Evolutionary conservation across 2,329 filamentous ascomycete genomes (phyloP), one percentile per base, ranked within the genome.

Genomic region (Nannizziopsis barbatae): DNA sequence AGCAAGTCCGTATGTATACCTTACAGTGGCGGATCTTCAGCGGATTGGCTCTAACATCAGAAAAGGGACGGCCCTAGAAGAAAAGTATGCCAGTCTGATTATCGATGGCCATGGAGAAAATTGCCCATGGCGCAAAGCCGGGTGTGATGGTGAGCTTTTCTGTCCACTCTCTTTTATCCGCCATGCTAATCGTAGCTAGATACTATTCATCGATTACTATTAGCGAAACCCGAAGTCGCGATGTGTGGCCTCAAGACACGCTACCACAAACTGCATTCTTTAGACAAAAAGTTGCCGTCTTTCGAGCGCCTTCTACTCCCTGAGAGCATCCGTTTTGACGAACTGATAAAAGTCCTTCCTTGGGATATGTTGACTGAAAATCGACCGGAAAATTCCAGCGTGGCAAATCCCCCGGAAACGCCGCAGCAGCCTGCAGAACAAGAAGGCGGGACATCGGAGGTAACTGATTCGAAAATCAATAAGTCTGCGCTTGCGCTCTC

Each of bases 71-170:
- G 83, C 79, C 12, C 70, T 96, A 45, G 81, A 92, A 6, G 77
- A 84, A 40, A 82, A 83, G 59, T 95, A 94, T 61, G 73, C 72
- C 17, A 78, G 80, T 44, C 71, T 90, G 51, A 82, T 95, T 45
- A 68, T 84, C 11, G 74, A 79, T 18, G 84, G 81, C 1, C 90
- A 98, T 62, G 76, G 81, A 22, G 81, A 87, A 45, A 81, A 80
- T 53, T 98, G 90, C 61, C 72, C 92, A 14, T 98, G 90, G 92
- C 79, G 80, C 57, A 84, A 80, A 62, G 80, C 80, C 51, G 88
- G 87, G n/a, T 95, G 89, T 62, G 88, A 94, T 65, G 81, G 84
- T 86, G 71, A 20, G 52, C 70, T 18, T 40, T 30, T 11, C 7
- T 35, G 11, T 33, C 12, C 12, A 10, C 20, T 2, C 7, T 6